These are phyloP conservation scores for Brachypodium distachyon DNA, from an alignment of 202 grass and related monocot genomes.

Conservation along the genomic window DNA sequence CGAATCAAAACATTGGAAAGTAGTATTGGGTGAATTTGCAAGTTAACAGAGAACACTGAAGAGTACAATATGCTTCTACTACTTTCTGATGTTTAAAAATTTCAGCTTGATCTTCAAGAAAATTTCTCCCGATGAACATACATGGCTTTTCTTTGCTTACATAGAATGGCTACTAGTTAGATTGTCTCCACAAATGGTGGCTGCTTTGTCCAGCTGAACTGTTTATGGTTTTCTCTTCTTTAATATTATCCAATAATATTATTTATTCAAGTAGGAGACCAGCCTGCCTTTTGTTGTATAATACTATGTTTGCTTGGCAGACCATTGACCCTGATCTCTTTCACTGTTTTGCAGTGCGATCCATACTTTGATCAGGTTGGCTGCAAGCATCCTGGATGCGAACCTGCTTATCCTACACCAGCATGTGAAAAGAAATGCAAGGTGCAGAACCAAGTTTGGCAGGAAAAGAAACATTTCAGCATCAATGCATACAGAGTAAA, in stretches of 20 bases:
- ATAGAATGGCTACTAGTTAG: background rate
- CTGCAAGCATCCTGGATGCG: constrained; percentile 80
- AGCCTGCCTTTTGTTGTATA: background rate
- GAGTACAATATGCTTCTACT: no score
- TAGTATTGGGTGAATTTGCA: no score
- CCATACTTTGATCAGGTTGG: constrained; percentile 88
- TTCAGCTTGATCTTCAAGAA: background rate
- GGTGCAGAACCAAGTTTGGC: constrained; percentile 72
- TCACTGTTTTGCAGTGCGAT: constrained; percentile 61
- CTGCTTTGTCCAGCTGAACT: background rate
- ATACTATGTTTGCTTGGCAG: background rate
- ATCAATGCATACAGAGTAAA: constrained; percentile 57
- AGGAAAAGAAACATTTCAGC: constrained; percentile 64
- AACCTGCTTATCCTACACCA: constrained; percentile 67
- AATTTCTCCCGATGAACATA: background rate
- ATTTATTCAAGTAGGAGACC: background rate
- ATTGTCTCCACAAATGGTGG: background rate
- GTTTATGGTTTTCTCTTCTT: background rate
- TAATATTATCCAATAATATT: background rate
- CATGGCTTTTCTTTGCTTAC: background rate
- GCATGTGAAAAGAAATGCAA: constrained; percentile 81
- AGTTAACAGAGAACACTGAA: no score
- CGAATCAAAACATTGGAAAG: no score
- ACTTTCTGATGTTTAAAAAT: background rate
- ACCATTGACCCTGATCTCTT: background rate